These are phyloP conservation scores for Botrytis cinerea DNA, from an alignment of 2,329 filamentous ascomycete genomes.

Conservation along the genomic window DNA sequence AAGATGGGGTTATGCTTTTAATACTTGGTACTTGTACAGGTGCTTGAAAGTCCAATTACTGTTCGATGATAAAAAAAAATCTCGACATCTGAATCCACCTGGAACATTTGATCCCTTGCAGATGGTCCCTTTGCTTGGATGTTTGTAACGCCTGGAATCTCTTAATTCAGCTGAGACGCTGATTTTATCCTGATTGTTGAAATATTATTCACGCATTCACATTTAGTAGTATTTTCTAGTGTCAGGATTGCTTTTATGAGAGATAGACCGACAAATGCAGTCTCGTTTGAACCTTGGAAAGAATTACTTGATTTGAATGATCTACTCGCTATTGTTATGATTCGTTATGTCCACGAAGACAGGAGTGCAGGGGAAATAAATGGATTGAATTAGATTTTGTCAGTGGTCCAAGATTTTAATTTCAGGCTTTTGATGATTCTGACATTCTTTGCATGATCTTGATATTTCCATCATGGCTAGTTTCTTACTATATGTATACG, in stretches of 20 bases:
- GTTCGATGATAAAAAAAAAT: not conserved
- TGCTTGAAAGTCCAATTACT: not conserved
- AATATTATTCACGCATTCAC: not conserved
- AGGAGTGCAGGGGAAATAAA: no score
- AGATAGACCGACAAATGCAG: no score
- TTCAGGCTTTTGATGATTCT: no score
- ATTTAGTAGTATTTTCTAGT: not conserved
- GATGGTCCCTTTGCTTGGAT: fast-evolving
- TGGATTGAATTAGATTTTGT: no score
- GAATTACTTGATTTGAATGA: no score
- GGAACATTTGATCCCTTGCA: not conserved
- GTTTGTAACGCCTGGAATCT: not conserved
- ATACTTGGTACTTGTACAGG: not conserved
- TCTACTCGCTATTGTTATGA: fast-evolving
- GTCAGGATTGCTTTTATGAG: no score
- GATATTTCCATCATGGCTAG: no score
- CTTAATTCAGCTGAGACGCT: fast-evolving
- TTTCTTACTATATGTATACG: no score
- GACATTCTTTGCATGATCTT: no score
- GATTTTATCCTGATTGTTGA: not conserved
- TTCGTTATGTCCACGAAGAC: no score
- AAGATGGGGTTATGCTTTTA: no score
- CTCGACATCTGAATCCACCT: not conserved
- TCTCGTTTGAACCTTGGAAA: not conserved
- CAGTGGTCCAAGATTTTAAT: no score